Conservation (phyloP, 768 basidiomycete species). For the Hygrophorus pudorinus region DNA sequence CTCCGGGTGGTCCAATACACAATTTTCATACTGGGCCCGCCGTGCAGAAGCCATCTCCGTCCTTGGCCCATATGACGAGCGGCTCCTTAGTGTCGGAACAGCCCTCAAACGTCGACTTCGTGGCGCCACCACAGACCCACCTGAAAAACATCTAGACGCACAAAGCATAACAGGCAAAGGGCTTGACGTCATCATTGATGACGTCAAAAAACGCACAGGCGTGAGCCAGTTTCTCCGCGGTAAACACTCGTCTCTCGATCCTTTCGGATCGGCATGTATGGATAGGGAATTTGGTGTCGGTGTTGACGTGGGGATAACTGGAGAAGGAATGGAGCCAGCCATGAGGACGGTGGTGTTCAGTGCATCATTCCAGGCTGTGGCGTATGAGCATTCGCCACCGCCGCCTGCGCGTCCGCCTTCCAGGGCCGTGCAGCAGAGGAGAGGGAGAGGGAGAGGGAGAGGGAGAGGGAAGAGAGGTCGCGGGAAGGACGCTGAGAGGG, state of each 20-base stretch:
- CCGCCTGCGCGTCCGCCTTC: neutral
- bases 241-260: neutral
- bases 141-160: neutral
- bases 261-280: neutral
- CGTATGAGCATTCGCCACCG: neutral
- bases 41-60: neutral
- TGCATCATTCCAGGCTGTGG: neutral
- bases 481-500: constrained; percentile 43
- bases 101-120: neutral
- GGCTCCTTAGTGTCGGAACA: neutral
- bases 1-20: neutral
- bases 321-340: too few species aligned
- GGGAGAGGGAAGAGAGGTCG: constrained; percentile 30
- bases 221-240: neutral
- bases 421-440: neutral
- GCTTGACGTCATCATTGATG: neutral
- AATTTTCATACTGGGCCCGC: neutral
- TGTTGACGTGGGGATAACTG: neutral
- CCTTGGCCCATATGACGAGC: neutral
- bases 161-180: neutral
- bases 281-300: neutral
- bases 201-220: neutral
- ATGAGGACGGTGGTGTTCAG: neutral
- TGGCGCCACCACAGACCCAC: neutral
- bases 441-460: constrained; percentile 25